phyloP scores from a whole-genome alignment of 345 rosid species.

The Aurinia saxatilis region DNA sequence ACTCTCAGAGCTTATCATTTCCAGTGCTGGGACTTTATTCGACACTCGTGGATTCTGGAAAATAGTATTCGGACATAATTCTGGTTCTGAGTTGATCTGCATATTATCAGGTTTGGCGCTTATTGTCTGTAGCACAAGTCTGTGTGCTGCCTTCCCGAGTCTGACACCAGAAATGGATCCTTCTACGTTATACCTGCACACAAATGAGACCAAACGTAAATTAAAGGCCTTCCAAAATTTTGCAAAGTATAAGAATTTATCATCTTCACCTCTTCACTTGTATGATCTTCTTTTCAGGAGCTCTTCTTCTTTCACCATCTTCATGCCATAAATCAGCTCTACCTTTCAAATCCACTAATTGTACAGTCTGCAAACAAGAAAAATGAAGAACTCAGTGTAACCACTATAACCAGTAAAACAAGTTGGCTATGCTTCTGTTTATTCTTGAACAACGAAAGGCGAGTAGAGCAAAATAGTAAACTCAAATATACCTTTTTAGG shows the following conservation, averaged over 20 bases:
- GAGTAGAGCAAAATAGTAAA: not conserved
- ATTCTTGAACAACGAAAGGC: not conserved
- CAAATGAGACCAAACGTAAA: not conserved
- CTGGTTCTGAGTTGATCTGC: slow-evolving; percentile 1
- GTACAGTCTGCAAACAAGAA: slow-evolving; percentile 43
- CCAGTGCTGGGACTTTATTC: not conserved
- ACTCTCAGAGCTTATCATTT: not conserved
- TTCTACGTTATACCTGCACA: slow-evolving; percentile 56
- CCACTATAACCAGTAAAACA: not conserved
- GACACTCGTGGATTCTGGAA: slow-evolving; percentile 1
- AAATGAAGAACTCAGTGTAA: not conserved
- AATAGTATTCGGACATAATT: slow-evolving; percentile 11
- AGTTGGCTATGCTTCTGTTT: not conserved
- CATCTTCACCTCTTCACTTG: slow-evolving; percentile 31
- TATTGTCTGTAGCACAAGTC: slow-evolving; percentile 59
- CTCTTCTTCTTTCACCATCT: slow-evolving; percentile 52
- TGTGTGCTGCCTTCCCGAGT: slow-evolving; percentile 71
- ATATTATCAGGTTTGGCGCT: slow-evolving; percentile 32
- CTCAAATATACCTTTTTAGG: slow-evolving; percentile 60
- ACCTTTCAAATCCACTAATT: slow-evolving; percentile 50
- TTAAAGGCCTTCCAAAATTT: not conserved
- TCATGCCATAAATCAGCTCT: slow-evolving; percentile 78
- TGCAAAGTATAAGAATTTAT: slow-evolving; percentile 23
- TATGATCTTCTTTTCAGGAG: slow-evolving; percentile 8
- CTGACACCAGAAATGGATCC: slow-evolving; percentile 50